A percentile compares a stretch with the other conserved stretches of the same genome.
These are phyloP conservation scores for Vigna hirtella DNA, from an alignment of 306 rosid species.

Conservation along the genomic window DNA sequence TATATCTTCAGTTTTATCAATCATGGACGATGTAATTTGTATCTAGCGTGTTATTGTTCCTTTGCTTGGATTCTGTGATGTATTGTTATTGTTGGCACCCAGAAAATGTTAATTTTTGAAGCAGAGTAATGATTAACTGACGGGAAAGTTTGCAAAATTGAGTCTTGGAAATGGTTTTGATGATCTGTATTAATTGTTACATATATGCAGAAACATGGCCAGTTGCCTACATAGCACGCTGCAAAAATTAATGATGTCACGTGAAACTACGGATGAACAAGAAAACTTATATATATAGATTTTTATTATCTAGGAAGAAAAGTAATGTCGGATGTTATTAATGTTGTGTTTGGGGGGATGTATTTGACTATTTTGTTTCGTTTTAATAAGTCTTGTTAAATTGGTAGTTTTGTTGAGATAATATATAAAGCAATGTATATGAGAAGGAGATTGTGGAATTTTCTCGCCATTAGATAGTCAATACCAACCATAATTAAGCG, in stretches of 20 bases:
- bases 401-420: slow-evolving; percentile 14
- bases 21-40: not conserved
- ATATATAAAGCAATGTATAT: slow-evolving; percentile 3
- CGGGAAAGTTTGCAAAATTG: not conserved
- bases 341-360: slow-evolving; percentile 39
- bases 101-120: not conserved
- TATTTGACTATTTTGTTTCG: slow-evolving; percentile 6
- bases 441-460: slow-evolving; percentile 41
- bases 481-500: slow-evolving; percentile 35
- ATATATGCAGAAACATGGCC: not conserved
- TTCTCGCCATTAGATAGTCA: slow-evolving; percentile 19
- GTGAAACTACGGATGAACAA: slow-evolving; percentile 2
- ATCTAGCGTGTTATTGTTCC: not conserved
- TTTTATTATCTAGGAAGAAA: not conserved
- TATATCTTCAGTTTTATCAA: no score
- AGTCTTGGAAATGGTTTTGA: slow-evolving; percentile 2
- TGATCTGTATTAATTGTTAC: not conserved
- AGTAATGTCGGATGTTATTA: slow-evolving; percentile 15
- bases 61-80: not conserved
- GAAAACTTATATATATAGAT: not conserved
- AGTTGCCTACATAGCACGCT: not conserved
- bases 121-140: not conserved
- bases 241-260: slow-evolving; percentile 18
- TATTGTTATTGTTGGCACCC: not conserved
- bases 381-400: slow-evolving; percentile 40